Evolutionary conservation across 2,329 filamentous ascomycete species (phyloP).

Genomic region (Huntiella savannae): DNA sequence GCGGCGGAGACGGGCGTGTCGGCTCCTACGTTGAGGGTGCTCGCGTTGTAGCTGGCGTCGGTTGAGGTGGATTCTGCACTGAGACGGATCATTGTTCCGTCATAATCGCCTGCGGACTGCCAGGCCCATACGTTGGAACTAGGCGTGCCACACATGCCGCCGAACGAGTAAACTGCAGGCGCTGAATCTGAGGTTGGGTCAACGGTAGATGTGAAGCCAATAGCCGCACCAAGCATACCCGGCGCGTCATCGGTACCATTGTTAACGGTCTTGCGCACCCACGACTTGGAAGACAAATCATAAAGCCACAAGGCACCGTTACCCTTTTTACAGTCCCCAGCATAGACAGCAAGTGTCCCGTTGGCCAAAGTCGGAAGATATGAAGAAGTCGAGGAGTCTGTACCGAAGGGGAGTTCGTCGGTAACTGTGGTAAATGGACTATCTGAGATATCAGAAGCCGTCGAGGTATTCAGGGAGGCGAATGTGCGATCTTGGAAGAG

Average conservation of each 20-base stretch:
- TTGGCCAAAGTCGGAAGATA: slow-evolving; percentile 51
- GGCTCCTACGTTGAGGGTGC: slow-evolving; percentile 16
- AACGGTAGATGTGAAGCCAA: slow-evolving; percentile 48
- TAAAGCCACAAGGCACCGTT: slow-evolving; percentile 50
- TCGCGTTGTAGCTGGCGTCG: slow-evolving; percentile 16
- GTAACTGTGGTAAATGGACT: slow-evolving; percentile 33
- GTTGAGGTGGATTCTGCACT: slow-evolving; percentile 20
- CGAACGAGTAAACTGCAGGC: slow-evolving; percentile 54
- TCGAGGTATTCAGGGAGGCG: slow-evolving; percentile 46
- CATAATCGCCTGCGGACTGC: slow-evolving; percentile 56
- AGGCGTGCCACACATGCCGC: slow-evolving; percentile 54
- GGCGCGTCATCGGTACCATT: slow-evolving; percentile 18
- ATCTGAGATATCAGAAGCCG: slow-evolving; percentile 26
- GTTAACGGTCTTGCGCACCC: slow-evolving; percentile 10
- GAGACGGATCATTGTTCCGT: slow-evolving; percentile 55
- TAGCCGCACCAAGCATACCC: slow-evolving; percentile 32
- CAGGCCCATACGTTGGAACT: slow-evolving; percentile 30
- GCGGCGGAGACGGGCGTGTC: slow-evolving; percentile 46
- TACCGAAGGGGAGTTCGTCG: slow-evolving; percentile 42
- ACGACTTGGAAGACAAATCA: slow-evolving; percentile 23
- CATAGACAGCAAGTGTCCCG: slow-evolving; percentile 50
- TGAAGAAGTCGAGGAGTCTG: slow-evolving; percentile 28
- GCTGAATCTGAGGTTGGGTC: slow-evolving; percentile 21
- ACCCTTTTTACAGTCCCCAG: slow-evolving; percentile 47
- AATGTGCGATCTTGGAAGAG: slow-evolving; percentile 29